Evolutionary conservation across 257 asterid genomes (phyloP), one percentile per base, ranked within the genome.

Genomic region (Eustoma russellianum): DNA sequence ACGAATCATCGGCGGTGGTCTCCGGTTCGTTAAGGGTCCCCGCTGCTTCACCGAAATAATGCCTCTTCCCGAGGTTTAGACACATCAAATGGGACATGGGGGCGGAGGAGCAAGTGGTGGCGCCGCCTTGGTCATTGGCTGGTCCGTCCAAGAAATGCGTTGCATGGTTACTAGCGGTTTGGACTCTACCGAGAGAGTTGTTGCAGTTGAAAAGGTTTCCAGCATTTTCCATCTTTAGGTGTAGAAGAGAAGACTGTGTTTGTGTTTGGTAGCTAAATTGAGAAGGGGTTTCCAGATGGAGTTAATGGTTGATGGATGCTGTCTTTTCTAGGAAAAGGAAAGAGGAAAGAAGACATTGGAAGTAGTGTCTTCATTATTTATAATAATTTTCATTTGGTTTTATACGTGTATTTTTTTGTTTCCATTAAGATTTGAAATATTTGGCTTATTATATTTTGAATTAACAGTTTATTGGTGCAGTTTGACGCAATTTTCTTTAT

Each of bases 51-150:
- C 80, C 83, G 53, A 71, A 70, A 44, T 70, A 81, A 19, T 72
- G 74, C 59, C 87, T 63, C 60, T 84, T 84, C 8, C 90, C 90
- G 13, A 84, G 82, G 69, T 83, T 77, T 79, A 83, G 43, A 61
- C 70, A 66, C 43, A 79, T 75, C 41, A 77, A 53, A 17, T 70
- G 79, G 19, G 19, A 13, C 15, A 10, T 9, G 50, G 57, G 0
- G 50, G 44, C 13, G 13, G 61, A 5, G 18, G 50, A 10, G 38
- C 3, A 24, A 5, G 41, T n/a, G 24, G 7, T 17, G 9, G 28
- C 19, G 9, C 40, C 14, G 11, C 35, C 9, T 5, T 53, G 33
- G 14, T 8, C 19, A 47, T 33, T 63, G 15, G 13, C 7, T 52
- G 60, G 3, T 24, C 28, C 53, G 11, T 65, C 67, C 79, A 67